phyloP scores from a whole-genome alignment of 176 grass and related monocot species.

The Ananas comosus region DNA sequence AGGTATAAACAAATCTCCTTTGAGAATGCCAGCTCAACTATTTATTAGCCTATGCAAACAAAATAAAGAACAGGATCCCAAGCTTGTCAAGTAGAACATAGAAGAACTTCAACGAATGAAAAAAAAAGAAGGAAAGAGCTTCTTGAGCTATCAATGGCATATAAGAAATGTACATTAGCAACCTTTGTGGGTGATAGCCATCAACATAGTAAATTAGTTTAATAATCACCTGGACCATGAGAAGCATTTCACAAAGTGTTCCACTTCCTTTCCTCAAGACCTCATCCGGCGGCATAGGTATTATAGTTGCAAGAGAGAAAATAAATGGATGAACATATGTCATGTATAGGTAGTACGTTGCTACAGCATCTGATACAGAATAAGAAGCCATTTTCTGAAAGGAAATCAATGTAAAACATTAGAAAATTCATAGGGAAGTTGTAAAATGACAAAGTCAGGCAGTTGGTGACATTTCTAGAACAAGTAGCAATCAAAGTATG shows the following conservation, averaged over 20 bases:
- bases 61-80: not conserved
- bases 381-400: conserved; percentile 99
- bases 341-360: conserved; percentile 96
- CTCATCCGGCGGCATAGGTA: conserved; percentile 94
- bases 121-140: not conserved
- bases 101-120: conserved; percentile 1
- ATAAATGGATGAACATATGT: conserved; percentile 98
- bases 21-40: no score
- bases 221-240: conserved; percentile 86
- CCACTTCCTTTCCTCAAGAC: conserved; percentile 93
- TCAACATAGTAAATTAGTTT: not conserved
- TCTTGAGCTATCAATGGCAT: not conserved
- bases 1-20: no score
- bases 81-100: not conserved
- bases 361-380: conserved; percentile 97
- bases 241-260: conserved; percentile 97
- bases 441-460: not conserved
- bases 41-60: no score
- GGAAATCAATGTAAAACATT: conserved; percentile 10
- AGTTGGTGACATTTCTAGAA: not conserved
- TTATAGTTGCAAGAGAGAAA: conserved; percentile 98
- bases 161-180: not conserved
- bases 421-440: not conserved
- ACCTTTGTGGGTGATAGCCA: conserved; percentile 12
- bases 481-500: not conserved